A percentile compares a stretch with the other conserved stretches of the same genome.
These are phyloP conservation scores for Verbena officinalis DNA, from an alignment of 257 asterid genomes.

Conservation along the genomic window DNA sequence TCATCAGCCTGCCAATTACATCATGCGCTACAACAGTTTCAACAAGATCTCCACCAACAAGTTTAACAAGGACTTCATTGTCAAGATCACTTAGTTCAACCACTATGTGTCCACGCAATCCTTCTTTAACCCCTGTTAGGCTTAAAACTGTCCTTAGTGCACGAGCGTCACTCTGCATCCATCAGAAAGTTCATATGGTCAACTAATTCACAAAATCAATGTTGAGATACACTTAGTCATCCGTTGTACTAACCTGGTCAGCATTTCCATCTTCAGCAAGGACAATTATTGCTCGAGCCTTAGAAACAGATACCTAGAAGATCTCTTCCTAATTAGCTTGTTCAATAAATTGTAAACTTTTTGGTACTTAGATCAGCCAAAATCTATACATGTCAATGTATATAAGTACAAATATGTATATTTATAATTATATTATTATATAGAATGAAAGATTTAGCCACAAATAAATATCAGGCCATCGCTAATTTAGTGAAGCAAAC, in stretches of 20 bases:
- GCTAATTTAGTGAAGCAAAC: constrained; percentile 7
- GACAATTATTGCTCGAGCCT: constrained; percentile 91
- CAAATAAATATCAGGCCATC: constrained; percentile 14
- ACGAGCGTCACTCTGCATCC: constrained; percentile 89
- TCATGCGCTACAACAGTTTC: constrained; percentile 97
- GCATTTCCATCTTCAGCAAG: constrained; percentile 96
- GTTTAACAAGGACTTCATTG: constrained; percentile 87
- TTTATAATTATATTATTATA: not conserved
- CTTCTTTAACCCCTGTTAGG: constrained; percentile 92
- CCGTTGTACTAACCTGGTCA: constrained; percentile 64
- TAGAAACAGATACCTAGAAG: constrained; percentile 82
- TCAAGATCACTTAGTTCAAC: constrained; percentile 93
- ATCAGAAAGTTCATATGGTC: constrained; percentile 29
- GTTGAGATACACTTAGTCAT: constrained; percentile 29
- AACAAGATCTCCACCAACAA: constrained; percentile 90
- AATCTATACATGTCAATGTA: not conserved
- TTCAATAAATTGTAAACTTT: constrained; percentile 21
- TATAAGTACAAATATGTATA: too few species aligned
- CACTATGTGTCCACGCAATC: constrained; percentile 81
- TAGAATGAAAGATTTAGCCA: not conserved
- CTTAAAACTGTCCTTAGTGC: constrained; percentile 90
- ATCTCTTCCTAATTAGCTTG: constrained; percentile 38
- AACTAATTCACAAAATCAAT: constrained; percentile 22
- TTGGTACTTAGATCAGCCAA: constrained; percentile 16
- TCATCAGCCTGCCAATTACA: constrained; percentile 91